Base-by-base conservation (phyloP, 306 rosid genomes). In the Medicago truncatula region DNA sequence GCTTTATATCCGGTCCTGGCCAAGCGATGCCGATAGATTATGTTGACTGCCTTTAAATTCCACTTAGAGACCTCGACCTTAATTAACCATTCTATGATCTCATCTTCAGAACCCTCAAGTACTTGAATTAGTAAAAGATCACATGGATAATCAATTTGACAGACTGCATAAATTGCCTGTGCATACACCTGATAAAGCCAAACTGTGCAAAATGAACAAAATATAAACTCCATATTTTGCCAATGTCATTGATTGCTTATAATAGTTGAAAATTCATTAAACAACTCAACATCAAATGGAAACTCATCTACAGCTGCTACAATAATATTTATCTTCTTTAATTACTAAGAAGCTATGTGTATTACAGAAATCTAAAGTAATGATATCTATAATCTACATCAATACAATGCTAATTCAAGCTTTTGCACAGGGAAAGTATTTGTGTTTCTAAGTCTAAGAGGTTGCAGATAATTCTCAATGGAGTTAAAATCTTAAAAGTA, bases 91-190 rank as follows among this genome's bases (percentile, higher is more conserved):
- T 83, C 96, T 78, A 93, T 86, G 85, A 88, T 83, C 83, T 91
- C 98, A 65, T 91, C 96, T 69, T 87, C 76, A 59, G 97, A 93
- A 78, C 91, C 98, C 43, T 91, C 98, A 59, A 93, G 97, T 44
- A 93, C 94, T 89, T 93, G 98, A 85, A 93, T 88, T 75, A 93
- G 87, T 73, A 93, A 60, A 56, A 83, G 82, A 74, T 89, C 97
- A 85, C 84, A 87, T 16, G 98, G 98, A 97, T 97, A 93, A 76
- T 93, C 93, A 74, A 93, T n/a, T n/a, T n/a, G n/a, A n/a, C n/a
- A n/a, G n/a, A n/a, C n/a, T n/a, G n/a, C n/a, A n/a, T n/a, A n/a
- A n/a, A n/a, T 93, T 67, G 98, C 89, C 73, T 91, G 98, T 77
- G 89, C 97, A 61, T 91, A 93, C 41, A 93, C 98, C 97, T 93